Evolutionary conservation across 2,329 filamentous ascomycete species (phyloP), one percentile per base, ranked within the genome.

Genomic region (Pyrenochaeta sp.): DNA sequence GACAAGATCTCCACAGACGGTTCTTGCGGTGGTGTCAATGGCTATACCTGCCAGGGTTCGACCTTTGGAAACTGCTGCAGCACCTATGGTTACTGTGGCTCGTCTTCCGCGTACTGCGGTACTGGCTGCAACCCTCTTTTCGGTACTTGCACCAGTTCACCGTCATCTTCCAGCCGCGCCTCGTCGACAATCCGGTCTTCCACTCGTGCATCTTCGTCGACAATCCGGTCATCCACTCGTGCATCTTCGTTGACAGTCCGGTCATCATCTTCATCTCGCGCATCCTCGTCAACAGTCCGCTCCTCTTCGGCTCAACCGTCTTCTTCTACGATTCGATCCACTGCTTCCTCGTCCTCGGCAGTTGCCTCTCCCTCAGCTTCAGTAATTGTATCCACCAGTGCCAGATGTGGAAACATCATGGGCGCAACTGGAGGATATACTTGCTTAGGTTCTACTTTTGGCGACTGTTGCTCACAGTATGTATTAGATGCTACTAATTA

Each of bases 391-490:
- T 34, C 27, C 6, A 28, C 24, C 8, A 40, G 26, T 18, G 51
- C 43, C 5, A 30, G 17, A 9, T 60, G 56, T 37, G 23, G 23
- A 11, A 31, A 11, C 26, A 28, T 14, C 15, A 31, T 35, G 6
- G 47, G 53, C 18, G 47, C 44, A 15, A 27, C 32, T 6, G 35
- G 35, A 10, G 51, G 51, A 7, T 28, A 49, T 8, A 51, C 37
- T 13, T 57, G 53, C 37, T 24, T 42, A 38, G 44, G 36, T 21
- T 44, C 38, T 18, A 23, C 31, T 7, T 57, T 36, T 41, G 53
- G 53, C 20, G 44, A 54, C 39, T 57, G 53, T 29, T 57, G 53
- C 32, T 37, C 35, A 10, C 24, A 38, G 14, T 50, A 13, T 34
- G 42, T 5, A 5, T n/a, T n/a, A n/a, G n/a, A 13, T 13, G 11